Conservation (phyloP, 2,329 filamentous ascomycete species). For the Furcasterigmium sp. region DNA sequence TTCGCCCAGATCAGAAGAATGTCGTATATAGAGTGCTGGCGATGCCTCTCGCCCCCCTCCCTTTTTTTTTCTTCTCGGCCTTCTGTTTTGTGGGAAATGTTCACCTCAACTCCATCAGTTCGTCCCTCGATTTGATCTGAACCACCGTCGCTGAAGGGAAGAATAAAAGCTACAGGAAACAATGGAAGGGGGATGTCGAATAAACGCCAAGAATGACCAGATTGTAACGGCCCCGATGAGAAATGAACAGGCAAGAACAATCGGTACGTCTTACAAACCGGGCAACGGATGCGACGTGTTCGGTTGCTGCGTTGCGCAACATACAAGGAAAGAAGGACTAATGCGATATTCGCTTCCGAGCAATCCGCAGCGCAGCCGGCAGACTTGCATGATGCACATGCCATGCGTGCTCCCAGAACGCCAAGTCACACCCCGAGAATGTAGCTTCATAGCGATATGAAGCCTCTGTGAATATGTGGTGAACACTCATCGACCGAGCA, state of each 20-base stretch:
- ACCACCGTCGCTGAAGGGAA: not conserved
- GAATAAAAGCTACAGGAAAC: not conserved
- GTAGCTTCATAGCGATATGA: too few species aligned
- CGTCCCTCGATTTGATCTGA: not conserved
- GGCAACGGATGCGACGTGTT: too few species aligned
- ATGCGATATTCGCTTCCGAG: not conserved
- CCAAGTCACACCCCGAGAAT: not conserved
- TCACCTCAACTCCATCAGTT: not conserved
- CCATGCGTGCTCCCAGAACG: not conserved
- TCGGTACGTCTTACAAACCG: too few species aligned
- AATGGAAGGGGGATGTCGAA: not conserved
- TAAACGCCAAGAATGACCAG: not conserved
- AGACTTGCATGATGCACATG: not conserved
- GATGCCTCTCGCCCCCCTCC: not conserved
- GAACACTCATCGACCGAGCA: conserved; percentile 23
- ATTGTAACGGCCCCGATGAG: not conserved
- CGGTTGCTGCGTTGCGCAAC: too few species aligned
- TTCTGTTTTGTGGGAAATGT: not conserved
- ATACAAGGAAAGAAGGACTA: not conserved
- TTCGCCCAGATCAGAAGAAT: too few species aligned
- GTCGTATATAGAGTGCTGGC: not conserved
- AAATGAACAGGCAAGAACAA: too few species aligned
- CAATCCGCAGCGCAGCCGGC: not conserved
- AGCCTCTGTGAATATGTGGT: too few species aligned
- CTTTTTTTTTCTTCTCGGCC: not conserved